Base-by-base conservation (phyloP, 2,329 filamentous ascomycete genomes). In the Scytalidium sp. region DNA sequence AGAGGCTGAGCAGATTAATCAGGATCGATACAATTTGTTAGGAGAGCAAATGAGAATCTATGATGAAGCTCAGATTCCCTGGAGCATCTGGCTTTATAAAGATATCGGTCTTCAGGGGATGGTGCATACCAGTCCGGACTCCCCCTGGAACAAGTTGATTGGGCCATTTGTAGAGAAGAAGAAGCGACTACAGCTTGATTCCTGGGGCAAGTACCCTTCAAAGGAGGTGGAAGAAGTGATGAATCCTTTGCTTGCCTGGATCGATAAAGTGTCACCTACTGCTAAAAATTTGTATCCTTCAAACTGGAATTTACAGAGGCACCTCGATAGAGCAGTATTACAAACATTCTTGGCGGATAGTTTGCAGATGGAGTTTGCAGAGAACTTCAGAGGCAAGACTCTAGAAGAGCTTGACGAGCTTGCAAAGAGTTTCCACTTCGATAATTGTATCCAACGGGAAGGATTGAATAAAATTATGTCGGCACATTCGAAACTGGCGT, bases 31-130 rank as follows among this genome's bases (percentile, higher is more conserved):
- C 54, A 66, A 70, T 22, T 63, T 76, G 20, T 64, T 76, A 5
- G 69, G 70, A 19, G 66, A 70, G 20, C 73, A 76, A 57, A 62
- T 80, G 36, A 63, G 65, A 21, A 74, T 80, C 44, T 80, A 80
- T 58, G 72, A 75, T 49, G 71, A 74, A 60, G 62, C 76, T 55
- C 60, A 70, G 44, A 76, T 77, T 43, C 52, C 60, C 1, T 84
- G 80, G 81, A 75, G 67, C 9, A 83, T 83, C 56, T 80, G 77
- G 76, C 63, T 78, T 0, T 80, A 79, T 64, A 81, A 80, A 58
- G 76, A 81, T 52, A 72, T 80, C 32, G 75, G 76, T 0, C 70
- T 76, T 43, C 75, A 79, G 59, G 78, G 76, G 7, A 79, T 80
- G 76, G 67, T 77, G 1, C 72, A 77, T 50, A 66, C 74, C 1